A percentile compares a stretch with the other conserved stretches of the same genome.
Evolutionary conservation across 139 green algal species (phyloP).

Genomic region (Chlorella sp.): DNA sequence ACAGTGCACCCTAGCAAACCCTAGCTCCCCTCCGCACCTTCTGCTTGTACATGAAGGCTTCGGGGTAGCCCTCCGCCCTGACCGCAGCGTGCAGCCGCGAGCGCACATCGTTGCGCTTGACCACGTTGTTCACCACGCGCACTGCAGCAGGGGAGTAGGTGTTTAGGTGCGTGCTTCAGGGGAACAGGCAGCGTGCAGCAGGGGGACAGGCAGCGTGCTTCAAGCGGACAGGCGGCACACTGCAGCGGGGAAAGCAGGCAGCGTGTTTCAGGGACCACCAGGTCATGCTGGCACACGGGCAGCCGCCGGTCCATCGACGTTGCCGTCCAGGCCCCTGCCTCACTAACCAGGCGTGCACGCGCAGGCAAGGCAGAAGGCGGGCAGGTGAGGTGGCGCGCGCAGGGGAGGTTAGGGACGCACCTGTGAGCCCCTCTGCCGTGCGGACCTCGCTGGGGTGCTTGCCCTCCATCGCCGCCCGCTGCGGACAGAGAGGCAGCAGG

Average conservation of each 20-base stretch:
- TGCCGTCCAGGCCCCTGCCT: no score
- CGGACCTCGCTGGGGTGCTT: slow-evolving; percentile 62
- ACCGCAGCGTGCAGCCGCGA: slow-evolving; percentile 83
- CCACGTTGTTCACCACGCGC: slow-evolving; percentile 94
- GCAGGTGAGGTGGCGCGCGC: no score
- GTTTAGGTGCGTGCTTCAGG: no score
- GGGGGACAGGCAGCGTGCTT: no score
- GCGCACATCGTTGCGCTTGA: slow-evolving; percentile 92
- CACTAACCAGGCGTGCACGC: no score
- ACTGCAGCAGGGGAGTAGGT: slow-evolving; percentile 49
- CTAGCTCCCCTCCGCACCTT: slow-evolving; percentile 61
- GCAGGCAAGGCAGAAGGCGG: no score
- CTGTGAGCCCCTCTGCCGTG: slow-evolving; percentile 55
- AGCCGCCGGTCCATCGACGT: no score
- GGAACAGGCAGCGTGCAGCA: no score
- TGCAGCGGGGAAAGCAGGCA: no score
- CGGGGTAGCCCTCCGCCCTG: slow-evolving; percentile 64
- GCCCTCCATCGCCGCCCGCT: slow-evolving; percentile 37
- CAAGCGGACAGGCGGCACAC: no score
- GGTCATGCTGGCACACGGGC: not conserved
- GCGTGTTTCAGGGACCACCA: no score
- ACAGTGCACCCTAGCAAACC: not conserved
- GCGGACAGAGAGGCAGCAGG: not conserved
- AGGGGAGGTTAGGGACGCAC: not conserved
- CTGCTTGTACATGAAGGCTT: slow-evolving; percentile 88